A percentile compares a stretch with the other conserved stretches of the same genome.
Evolutionary conservation across 495 filamentous ascomycete species (phyloP).

Genomic region (Astrothelium macrocarpum): DNA sequence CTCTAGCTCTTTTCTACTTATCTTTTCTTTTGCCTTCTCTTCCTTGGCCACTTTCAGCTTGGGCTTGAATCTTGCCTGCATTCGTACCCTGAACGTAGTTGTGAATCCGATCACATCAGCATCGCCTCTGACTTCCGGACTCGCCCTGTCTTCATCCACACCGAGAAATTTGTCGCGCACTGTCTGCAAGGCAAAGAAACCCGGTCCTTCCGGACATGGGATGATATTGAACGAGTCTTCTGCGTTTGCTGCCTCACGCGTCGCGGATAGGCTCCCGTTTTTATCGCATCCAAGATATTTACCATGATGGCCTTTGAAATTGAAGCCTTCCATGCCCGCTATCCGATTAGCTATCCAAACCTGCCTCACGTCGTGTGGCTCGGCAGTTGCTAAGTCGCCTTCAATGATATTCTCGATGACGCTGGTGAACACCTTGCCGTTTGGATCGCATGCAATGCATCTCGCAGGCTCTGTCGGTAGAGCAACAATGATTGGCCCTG

Average conservation of each 20-base stretch:
- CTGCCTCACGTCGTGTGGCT: conserved; percentile 89
- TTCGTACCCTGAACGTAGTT: conserved; percentile 72
- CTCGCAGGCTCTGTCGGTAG: conserved; percentile 59
- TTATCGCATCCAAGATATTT: conserved; percentile 80
- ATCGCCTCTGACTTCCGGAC: conserved; percentile 69
- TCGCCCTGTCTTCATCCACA: conserved; percentile 27
- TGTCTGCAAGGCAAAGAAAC: conserved; percentile 27
- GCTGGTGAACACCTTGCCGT: conserved; percentile 73
- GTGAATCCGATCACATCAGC: conserved; percentile 58
- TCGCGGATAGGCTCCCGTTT: conserved; percentile 66
- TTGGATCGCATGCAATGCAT: conserved; percentile 72
- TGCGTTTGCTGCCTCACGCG: conserved; percentile 64
- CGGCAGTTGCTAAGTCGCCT: conserved; percentile 64
- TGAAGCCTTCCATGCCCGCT: conserved; percentile 67
- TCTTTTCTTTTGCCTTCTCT: conserved; percentile 70
- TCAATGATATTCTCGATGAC: conserved; percentile 76
- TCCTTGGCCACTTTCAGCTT: conserved; percentile 65
- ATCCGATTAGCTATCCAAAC: conserved; percentile 88
- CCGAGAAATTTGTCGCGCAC: conserved; percentile 30
- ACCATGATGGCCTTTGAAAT: conserved; percentile 82
- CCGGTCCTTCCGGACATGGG: conserved; percentile 21
- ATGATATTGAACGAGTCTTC: conserved; percentile 63
- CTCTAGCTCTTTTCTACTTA: conserved; percentile 82
- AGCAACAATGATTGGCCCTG: conserved; percentile 74
- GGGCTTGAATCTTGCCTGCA: conserved; percentile 93